These are phyloP conservation scores for Dryas integrifolia DNA, from an alignment of 331 rosid genomes.

Conservation along the genomic window DNA sequence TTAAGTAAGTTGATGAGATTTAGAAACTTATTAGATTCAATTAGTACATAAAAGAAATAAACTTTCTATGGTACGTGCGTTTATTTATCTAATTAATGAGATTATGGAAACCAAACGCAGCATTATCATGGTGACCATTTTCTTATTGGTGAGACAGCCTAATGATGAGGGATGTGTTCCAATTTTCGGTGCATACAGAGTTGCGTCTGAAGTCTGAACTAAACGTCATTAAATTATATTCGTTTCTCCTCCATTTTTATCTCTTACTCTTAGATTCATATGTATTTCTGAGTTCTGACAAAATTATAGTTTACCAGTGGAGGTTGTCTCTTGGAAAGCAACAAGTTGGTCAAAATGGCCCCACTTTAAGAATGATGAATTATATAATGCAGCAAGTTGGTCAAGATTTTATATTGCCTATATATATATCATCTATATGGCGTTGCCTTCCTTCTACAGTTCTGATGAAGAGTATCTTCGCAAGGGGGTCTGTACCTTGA, in stretches of 20 bases:
- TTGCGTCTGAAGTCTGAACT: not conserved
- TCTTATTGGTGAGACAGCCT: constrained; percentile 3
- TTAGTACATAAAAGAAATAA: too few species aligned
- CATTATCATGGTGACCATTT: not conserved
- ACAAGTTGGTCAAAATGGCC: constrained; percentile 19
- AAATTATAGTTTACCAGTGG: constrained; percentile 5
- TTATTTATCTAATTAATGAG: not conserved
- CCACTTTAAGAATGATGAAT: constrained; percentile 8
- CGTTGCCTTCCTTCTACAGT: constrained; percentile 8
- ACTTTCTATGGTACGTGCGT: not conserved
- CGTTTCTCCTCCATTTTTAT: not conserved
- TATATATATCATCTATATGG: not conserved
- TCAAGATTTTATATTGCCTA: constrained; percentile 1
- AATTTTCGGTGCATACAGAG: not conserved
- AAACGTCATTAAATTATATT: too few species aligned
- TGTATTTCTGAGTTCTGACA: not conserved
- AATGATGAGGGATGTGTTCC: not conserved
- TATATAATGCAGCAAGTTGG: not conserved
- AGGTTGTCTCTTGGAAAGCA: constrained; percentile 27
- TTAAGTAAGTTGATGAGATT: too few species aligned
- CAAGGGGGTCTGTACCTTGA: constrained; percentile 36
- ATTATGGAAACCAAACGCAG: not conserved
- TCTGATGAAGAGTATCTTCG: constrained; percentile 7
- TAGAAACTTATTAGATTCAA: too few species aligned
- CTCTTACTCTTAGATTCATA: too few species aligned